phyloP scores from a whole-genome alignment of 257 asterid genomes.

The Leptodermis oblonga region DNA sequence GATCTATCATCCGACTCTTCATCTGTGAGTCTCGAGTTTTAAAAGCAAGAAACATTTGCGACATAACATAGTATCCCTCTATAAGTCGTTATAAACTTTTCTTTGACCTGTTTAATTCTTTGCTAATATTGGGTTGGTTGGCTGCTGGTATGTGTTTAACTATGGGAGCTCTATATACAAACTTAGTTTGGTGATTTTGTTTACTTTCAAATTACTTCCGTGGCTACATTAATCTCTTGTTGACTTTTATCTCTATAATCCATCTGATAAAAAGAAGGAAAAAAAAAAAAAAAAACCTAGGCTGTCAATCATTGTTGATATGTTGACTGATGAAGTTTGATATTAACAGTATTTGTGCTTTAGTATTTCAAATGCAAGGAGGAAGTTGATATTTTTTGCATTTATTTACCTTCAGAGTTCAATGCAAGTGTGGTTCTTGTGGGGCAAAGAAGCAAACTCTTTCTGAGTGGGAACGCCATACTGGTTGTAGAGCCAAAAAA shows the following conservation, averaged over 20 bases:
- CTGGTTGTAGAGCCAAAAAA: slow-evolving; percentile 95
- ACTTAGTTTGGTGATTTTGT: not conserved
- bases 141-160: not conserved
- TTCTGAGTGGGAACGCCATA: slow-evolving; percentile 92
- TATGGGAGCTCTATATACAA: too few relatives aligned
- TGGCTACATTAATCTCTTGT: not conserved
- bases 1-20: slow-evolving; percentile 66
- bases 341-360: not conserved
- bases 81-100: not conserved
- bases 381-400: not conserved
- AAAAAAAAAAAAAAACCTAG: not conserved
- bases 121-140: not conserved
- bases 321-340: not conserved
- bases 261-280: too few relatives aligned
- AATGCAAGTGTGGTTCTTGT: slow-evolving; percentile 81
- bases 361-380: not conserved
- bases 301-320: not conserved
- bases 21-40: slow-evolving; percentile 53
- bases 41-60: not conserved
- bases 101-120: not conserved
- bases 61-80: not conserved
- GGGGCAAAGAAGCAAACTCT: slow-evolving; percentile 67
- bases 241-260: not conserved
- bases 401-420: slow-evolving; percentile 59
- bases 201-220: not conserved